Evolutionary conservation across 2,329 filamentous ascomycete genomes (phyloP).

Genomic region (Thelonectria discophora): DNA sequence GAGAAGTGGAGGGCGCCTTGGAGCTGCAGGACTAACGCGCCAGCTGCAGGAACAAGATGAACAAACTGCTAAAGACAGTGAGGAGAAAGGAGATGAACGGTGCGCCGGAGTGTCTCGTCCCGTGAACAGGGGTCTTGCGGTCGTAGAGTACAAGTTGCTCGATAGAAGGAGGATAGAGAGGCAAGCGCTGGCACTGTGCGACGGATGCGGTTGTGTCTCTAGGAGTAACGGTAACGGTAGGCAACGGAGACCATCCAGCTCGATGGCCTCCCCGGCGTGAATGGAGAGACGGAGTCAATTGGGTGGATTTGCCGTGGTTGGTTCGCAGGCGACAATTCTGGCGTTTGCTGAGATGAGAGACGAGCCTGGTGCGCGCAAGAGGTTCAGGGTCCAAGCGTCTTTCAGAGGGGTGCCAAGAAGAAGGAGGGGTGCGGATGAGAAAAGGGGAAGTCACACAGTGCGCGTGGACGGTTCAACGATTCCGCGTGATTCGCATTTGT

Average conservation of each 20-base stretch:
- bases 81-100: slow-evolving; percentile 3
- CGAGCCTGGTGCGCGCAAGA: too few species aligned
- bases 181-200: not conserved
- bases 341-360: too few species aligned
- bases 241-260: not conserved
- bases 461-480: not conserved
- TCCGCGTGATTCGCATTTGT: too few species aligned
- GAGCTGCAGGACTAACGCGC: not conserved
- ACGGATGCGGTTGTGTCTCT: not conserved
- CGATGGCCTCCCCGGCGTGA: slow-evolving; percentile 11
- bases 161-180: not conserved
- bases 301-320: too few species aligned
- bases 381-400: not conserved
- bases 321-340: too few species aligned
- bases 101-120: not conserved
- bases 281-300: slow-evolving; percentile 2
- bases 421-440: not conserved
- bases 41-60: not conserved
- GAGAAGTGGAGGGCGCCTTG: not conserved
- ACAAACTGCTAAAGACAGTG: not conserved
- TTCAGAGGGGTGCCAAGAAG: not conserved
- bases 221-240: not conserved
- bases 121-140: not conserved
- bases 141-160: too few species aligned
- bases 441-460: not conserved